Evolutionary conservation across 176 grass and related monocot genomes (phyloP), one percentile per base, ranked within the genome.

Genomic region (Avena sativa): DNA sequence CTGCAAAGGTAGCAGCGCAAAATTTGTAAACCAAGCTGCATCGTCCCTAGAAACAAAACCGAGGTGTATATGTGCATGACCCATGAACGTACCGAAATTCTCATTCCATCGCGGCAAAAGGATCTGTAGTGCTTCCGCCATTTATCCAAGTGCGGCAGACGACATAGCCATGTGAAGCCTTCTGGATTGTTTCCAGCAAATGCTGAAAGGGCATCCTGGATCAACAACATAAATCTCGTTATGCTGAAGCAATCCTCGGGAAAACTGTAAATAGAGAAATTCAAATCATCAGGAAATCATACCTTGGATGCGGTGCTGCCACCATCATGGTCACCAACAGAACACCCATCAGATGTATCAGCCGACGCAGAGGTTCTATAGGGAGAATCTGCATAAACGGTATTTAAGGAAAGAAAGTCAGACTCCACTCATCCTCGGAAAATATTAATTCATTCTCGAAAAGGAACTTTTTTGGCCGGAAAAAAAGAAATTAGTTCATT

Each of bases 121-220:
- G 93, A 95, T 43, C 61, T 87, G 78, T 95, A 93, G 73, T 91
- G 89, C 52, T 91, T 95, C 46, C 78, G 73, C 36, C 59, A 60
- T 89, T 83, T 89, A 48, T 79, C 84, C 51, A 34, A 52, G 78
- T 66, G 63, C 25, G 84, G 92, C 62, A 74, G 38, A 55, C 71
- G 71, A 46, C 89, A 81, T 69, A 91, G 47, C 93, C 93, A 95
- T 86, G 81, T 53, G 68, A 95, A 95, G 14, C 76, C 71, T 76
- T 75, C 55, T 12, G 83, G 73, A 52, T 82, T 76, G 61, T 89
- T 53, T 58, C 64, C 76, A 47, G 23, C 20, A 79, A 84, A 38
- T 56, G 74, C 25, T 9, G 83, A 91, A 81, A 63, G 69, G 81
- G 77, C 53, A 60, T 61, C 90, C 91, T 95, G 86, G 76, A 82